Percentiles rank a stretch among this genome's conserved stretches.
phyloP scores from a whole-genome alignment of 1,284 basidiomycete species.

The Violaceomyces palustris region DNA sequence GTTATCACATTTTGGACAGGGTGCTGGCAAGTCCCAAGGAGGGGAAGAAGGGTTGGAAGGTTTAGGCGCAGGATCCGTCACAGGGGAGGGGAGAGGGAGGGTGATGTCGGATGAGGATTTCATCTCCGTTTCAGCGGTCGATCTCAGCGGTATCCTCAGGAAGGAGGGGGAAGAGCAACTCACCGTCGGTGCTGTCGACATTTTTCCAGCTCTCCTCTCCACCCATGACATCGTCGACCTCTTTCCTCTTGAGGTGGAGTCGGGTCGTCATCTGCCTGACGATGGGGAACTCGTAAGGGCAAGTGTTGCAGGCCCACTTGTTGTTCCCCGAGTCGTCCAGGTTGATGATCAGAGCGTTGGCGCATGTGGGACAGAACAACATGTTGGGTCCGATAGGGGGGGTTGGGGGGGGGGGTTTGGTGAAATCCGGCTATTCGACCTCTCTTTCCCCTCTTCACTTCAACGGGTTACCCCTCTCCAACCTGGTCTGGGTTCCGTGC shows the following conservation, averaged over 20 bases:
- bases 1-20: slow-evolving; percentile 85
- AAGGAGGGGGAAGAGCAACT: background rate
- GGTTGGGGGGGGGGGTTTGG: background rate
- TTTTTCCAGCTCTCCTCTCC: slow-evolving; percentile 82
- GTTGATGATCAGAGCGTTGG: slow-evolving; percentile 77
- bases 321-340: slow-evolving; percentile 61
- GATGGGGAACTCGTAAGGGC: slow-evolving; percentile 92
- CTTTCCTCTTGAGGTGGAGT: slow-evolving; percentile 32
- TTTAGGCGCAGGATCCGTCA: too few relatives aligned
- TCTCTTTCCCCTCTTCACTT: too few relatives aligned
- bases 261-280: slow-evolving; percentile 62
- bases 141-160: too few relatives aligned
- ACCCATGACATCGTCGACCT: slow-evolving; percentile 53
- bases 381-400: slow-evolving; percentile 58
- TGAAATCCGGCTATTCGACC: background rate
- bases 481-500: too few relatives aligned
- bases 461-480: too few relatives aligned
- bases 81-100: too few relatives aligned
- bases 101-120: too few relatives aligned
- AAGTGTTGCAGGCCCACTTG: slow-evolving; percentile 90
- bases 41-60: background rate
- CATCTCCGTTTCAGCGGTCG: too few relatives aligned
- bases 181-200: slow-evolving; percentile 72
- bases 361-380: slow-evolving; percentile 93
- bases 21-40: slow-evolving; percentile 24